Base-by-base conservation (phyloP, 2,329 filamentous ascomycete genomes). In the Boeremia exigua region DNA sequence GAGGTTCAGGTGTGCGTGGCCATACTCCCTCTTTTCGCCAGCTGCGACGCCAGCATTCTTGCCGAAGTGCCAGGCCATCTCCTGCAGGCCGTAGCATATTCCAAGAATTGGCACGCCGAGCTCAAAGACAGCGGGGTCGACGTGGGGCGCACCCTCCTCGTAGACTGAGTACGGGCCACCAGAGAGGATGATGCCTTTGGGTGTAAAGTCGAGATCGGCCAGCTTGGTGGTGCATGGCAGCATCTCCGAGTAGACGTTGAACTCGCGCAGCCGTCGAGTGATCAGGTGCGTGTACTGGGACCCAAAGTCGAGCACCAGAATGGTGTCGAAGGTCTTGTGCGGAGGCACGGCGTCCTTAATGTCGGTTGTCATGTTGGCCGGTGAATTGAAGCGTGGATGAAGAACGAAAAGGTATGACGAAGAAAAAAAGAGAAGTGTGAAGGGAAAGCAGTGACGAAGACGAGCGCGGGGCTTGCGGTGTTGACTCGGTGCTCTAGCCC, bases 181-280 rank as follows among this genome's bases (percentile, higher is more conserved):
- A 8, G 86, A 89, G 9, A 93, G 80, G 53, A 96, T 89, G 61
- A 98, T 87, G 65, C 93, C 94, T 72, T 89, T 90, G 17, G 94
- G 94, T 72, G 87, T 92, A 81, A 85, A 96, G 42, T 81, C 73
- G 30, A 96, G 83, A 52, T 95, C 90, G 6, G 85, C 80, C 19
- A 96, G 77, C 80, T 94, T 94, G 68, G 89, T 87, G 40, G 89
- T 96, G 78, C 92, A 96, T 19, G 90, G 90, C 38, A 96, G 86
- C 88, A 96, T 89, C 80, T 96, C 92, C 59, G 87, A 87, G 81
- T 90, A 96, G 74, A 96, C 84, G 79, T 88, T 89, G 77, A 96
- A 84, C 66, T 89, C 86, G 65, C 92, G 85, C 27, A 96, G 83
- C 30, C 91, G 86, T 50, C 91, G 83, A 9, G 87, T 86, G 70